Base-by-base conservation (phyloP, 2,329 filamentous ascomycete genomes). In the Ceratocystis smalleyi region DNA sequence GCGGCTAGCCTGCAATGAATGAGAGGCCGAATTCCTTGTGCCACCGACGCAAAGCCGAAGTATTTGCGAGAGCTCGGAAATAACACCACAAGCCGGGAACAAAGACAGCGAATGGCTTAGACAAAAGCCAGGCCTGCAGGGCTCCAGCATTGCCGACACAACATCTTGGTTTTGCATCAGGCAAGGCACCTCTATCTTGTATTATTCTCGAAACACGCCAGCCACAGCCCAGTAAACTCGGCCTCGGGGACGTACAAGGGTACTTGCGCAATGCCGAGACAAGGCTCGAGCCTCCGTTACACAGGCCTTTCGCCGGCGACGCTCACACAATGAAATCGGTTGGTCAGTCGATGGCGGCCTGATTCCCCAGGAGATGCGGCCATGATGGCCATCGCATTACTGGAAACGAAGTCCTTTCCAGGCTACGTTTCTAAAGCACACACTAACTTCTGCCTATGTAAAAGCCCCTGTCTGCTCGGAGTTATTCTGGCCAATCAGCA, bases 41-140 rank as follows among this genome's bases (percentile, higher is more conserved):
- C 43, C 55, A 17, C 64, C 64, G 64, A 65, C 40, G 22, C 24
- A 65, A 65, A 24, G 51, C 64, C 64, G 64, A 65, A 45, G 62
- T 60, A 54, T 65, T 60, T 55, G 64, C 61, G 64, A 65, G 47
- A 5, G 45, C 24, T 43, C 54, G 49, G 54, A 60, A 65, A 47
- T 30, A 55, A 40, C 15, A 51, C 22, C 15, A 40, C 32, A 43
- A 32, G 6, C 12, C 17, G 30, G 35, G 19, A 24, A 30, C 22
- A 45, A 62, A 5, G 30, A 62, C n/a, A 51, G 35, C 8, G 43
- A 22, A 15, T 15, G 35, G 12, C 10, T 4, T 40, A 12, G 12
- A 12, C 35, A 15, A 40, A 15, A 15, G 10, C 1, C 35, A 43
- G 35, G 5, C 19, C 19, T 60, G 24, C 5, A 62, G 15, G 5